Percentiles rank a stretch among this genome's conserved stretches.
phyloP scores from a whole-genome alignment of 495 filamentous ascomycete species.

The Aspergillus bridgeri region DNA sequence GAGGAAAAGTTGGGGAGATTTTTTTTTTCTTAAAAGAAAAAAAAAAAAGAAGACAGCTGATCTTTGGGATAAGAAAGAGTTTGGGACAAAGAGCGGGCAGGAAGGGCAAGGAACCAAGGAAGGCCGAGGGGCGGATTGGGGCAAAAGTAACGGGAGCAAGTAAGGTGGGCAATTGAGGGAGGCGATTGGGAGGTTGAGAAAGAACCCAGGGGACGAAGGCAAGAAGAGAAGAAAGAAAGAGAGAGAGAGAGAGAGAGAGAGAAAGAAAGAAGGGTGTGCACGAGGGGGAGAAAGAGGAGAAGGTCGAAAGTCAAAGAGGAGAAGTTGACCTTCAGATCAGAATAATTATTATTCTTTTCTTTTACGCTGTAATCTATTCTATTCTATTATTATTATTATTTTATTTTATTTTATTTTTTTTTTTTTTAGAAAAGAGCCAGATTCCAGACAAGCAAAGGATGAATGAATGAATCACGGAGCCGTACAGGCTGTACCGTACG shows the following conservation, averaged over 20 bases:
- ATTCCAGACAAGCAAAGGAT: no score
- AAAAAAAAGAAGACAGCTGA: conserved; percentile 1
- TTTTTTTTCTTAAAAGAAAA: not conserved
- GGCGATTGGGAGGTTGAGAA: conserved; percentile 5
- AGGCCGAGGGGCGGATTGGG: conserved; percentile 12
- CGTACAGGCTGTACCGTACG: no score
- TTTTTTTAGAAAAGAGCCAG: no score
- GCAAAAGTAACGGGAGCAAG: conserved; percentile 14
- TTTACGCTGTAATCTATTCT: no score
- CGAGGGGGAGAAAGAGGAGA: not conserved
- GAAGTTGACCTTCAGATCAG: conserved; percentile 12
- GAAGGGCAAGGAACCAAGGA: conserved; percentile 3
- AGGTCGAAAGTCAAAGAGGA: conserved; percentile 7
- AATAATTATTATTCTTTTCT: no score
- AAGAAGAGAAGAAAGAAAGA: conserved; percentile 5
- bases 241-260: conserved; percentile 6
- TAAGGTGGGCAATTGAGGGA: conserved; percentile 20
- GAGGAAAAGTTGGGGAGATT: not conserved
- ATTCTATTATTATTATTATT: no score
- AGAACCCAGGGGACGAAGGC: conserved; percentile 9
- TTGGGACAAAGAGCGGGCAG: conserved; percentile 1
- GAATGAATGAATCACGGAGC: no score
- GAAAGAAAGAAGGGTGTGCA: no score
- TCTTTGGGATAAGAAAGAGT: not conserved
- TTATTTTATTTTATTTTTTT: no score